Base-by-base conservation (phyloP, 805 yeast genomes). In the Starmerella sp. region DNA sequence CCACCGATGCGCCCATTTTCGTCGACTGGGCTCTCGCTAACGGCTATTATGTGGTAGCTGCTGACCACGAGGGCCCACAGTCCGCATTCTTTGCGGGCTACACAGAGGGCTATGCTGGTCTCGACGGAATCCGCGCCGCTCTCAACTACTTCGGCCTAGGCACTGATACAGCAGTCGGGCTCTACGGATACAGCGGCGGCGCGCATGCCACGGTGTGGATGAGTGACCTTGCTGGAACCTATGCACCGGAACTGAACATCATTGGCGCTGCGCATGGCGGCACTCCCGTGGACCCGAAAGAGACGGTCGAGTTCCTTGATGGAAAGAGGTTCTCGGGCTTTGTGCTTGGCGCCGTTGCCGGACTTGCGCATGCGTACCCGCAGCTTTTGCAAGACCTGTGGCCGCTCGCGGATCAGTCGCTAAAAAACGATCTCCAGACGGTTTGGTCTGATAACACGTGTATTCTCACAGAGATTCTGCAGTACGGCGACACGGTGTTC, bases 61-160 rank as follows among this genome's bases (percentile, higher is more conserved):
- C 69, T 13, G 69, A 66, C 48, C 65, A 65, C 52, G 67, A 66
- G 55, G 69, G 69, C 7, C 64, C 66, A 29, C 51, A 57, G 29
- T 61, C 67, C 11, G 55, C 65, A 6, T 66, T 65, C 55, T 46
- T 59, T 14, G 68, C 67, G 13, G 69, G 69, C 11, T 46, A 43
- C 48, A 55, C 58, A 15, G 58, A 62, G 17, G 69, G 67, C 29
- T 56, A 60, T 10, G 60, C 62, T 13, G 59, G 60, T 17, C 55
- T 65, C n/a, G 67, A 65, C 52, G 64, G 66, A 5, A 41, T 65
- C n/a, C 52, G 62, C 13, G 68, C 67, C 2, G 56, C 56, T 13
- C 8, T 38, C 4, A 36, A 22, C 17, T 13, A 29, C 42, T 39
- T 56, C 10, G 38, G 22, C 29, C 14, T 38, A 9, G 11, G 11